These are phyloP conservation scores for Colletotrichum brevisporum DNA, from an alignment of 2,329 filamentous ascomycete genomes.

Conservation along the genomic window DNA sequence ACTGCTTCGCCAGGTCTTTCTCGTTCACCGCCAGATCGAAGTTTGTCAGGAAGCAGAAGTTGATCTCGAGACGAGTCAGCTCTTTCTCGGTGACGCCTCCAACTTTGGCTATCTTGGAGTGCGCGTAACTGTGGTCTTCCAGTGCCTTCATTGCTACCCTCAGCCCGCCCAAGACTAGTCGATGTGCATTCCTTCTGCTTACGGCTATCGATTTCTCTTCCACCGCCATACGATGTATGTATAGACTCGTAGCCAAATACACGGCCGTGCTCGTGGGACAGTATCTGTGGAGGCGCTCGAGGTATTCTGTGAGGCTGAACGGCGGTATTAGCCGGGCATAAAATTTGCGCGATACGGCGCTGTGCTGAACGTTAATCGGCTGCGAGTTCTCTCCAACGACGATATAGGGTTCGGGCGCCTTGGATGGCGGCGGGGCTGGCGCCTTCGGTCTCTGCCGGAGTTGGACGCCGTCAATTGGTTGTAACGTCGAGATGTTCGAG, in stretches of 20 bases:
- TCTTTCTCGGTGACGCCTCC: conserved; percentile 89
- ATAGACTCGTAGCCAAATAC: conserved; percentile 89
- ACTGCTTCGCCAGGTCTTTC: conserved; percentile 52
- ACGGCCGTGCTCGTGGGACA: conserved; percentile 96
- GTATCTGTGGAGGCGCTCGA: conserved; percentile 87
- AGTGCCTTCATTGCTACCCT: conserved; percentile 93
- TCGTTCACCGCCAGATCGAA: conserved; percentile 78
- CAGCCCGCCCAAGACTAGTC: conserved; percentile 85
- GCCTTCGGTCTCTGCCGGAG: conserved; percentile 47
- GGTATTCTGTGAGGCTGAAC: conserved; percentile 86
- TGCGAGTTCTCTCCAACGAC: conserved; percentile 79
- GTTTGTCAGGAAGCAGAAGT: conserved; percentile 87
- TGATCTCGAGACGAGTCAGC: conserved; percentile 88
- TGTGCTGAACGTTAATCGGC: conserved; percentile 82
- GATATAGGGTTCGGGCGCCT: conserved; percentile 65
- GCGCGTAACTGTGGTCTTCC: conserved; percentile 92
- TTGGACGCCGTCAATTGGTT: conserved; percentile 38
- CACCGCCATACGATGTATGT: conserved; percentile 87
- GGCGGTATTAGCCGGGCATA: conserved; percentile 90
- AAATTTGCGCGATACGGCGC: conserved; percentile 91
- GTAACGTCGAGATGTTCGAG: conserved; percentile 12
- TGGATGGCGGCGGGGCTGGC: conserved; percentile 49
- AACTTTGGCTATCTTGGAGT: conserved; percentile 86
- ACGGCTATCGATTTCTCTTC: conserved; percentile 84
- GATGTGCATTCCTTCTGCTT: conserved; percentile 87